Evolutionary conservation across 495 filamentous ascomycete genomes (phyloP).

Genomic region (Penicillium salamii): DNA sequence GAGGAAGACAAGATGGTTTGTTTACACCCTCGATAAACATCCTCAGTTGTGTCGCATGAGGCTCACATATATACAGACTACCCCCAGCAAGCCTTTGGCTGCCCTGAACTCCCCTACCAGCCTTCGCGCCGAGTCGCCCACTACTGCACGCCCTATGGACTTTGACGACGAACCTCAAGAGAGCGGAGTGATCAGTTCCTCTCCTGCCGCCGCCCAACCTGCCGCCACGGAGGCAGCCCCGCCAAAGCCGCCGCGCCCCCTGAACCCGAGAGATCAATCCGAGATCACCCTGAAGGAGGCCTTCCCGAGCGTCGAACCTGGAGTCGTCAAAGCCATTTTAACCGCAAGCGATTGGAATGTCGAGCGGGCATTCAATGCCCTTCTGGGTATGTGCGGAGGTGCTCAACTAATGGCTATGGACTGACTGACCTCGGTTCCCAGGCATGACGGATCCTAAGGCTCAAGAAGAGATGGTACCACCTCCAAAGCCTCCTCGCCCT

Average conservation of each 20-base stretch:
- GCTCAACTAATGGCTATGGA: background rate
- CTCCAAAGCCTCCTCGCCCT: slow-evolving; percentile 71
- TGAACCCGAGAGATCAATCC: slow-evolving; percentile 76
- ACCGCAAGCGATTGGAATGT: slow-evolving; percentile 81
- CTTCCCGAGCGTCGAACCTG: slow-evolving; percentile 78
- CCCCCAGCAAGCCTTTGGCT: slow-evolving; percentile 32
- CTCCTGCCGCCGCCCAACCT: slow-evolving; percentile 36
- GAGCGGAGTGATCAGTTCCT: slow-evolving; percentile 39
- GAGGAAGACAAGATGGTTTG: slow-evolving; percentile 42
- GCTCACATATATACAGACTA: slow-evolving; percentile 28
- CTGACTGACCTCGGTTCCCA: slow-evolving; percentile 26
- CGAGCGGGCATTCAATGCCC: slow-evolving; percentile 93
- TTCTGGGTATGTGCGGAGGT: slow-evolving; percentile 61
- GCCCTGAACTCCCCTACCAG: slow-evolving; percentile 24
- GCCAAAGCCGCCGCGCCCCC: slow-evolving; percentile 83
- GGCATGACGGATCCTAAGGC: slow-evolving; percentile 94
- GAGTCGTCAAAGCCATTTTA: slow-evolving; percentile 86
- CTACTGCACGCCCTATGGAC: slow-evolving; percentile 76
- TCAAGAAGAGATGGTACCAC: slow-evolving; percentile 60
- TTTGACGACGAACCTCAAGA: slow-evolving; percentile 86
- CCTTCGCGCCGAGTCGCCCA: slow-evolving; percentile 71
- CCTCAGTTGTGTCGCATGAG: slow-evolving; percentile 3
- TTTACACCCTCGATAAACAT: background rate
- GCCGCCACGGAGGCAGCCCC: slow-evolving; percentile 44
- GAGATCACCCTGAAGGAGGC: slow-evolving; percentile 90